Evolutionary conservation across 2,329 filamentous ascomycete species (phyloP).

Genomic region (Dothistroma septosporum): DNA sequence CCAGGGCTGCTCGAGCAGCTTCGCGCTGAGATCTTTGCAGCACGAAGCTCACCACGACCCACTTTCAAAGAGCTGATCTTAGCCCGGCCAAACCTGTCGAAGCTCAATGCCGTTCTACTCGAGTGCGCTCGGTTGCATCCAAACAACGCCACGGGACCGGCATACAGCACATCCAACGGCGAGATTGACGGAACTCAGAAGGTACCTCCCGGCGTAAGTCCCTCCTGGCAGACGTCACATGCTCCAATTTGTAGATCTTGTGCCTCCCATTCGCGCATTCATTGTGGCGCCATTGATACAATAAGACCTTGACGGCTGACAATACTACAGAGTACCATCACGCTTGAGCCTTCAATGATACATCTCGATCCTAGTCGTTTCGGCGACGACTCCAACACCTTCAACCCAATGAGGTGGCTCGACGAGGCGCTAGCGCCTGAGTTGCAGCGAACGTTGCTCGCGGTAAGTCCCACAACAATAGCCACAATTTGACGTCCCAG

Average conservation of each 20-base stretch:
- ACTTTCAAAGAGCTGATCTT: constrained; percentile 15
- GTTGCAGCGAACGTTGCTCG: constrained; percentile 3
- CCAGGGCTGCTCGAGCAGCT: constrained; percentile 14
- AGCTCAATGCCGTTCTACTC: constrained; percentile 17
- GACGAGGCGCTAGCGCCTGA: constrained; percentile 1
- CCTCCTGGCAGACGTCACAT: not conserved
- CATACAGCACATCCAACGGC: constrained; percentile 10
- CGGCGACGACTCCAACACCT: constrained; percentile 3
- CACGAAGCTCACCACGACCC: constrained; percentile 2
- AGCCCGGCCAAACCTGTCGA: constrained; percentile 9
- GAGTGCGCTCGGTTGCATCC: constrained; percentile 15
- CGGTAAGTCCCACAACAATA: constrained; percentile 8
- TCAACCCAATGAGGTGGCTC: constrained; percentile 7
- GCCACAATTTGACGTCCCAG: constrained; percentile 1
- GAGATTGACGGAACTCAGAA: constrained; percentile 4
- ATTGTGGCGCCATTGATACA: not conserved
- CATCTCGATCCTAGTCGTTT: constrained; percentile 8
- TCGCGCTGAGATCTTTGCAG: constrained; percentile 14
- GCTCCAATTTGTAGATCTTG: not conserved
- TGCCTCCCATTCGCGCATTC: not conserved
- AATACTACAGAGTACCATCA: constrained; percentile 13
- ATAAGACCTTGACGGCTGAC: not conserved
- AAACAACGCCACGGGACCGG: constrained; percentile 7
- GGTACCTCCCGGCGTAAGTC: constrained; percentile 11
- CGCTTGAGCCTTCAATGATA: constrained; percentile 7